Conservation (phyloP, 106 monocot genomes). For the Narthecium ossifragum region DNA sequence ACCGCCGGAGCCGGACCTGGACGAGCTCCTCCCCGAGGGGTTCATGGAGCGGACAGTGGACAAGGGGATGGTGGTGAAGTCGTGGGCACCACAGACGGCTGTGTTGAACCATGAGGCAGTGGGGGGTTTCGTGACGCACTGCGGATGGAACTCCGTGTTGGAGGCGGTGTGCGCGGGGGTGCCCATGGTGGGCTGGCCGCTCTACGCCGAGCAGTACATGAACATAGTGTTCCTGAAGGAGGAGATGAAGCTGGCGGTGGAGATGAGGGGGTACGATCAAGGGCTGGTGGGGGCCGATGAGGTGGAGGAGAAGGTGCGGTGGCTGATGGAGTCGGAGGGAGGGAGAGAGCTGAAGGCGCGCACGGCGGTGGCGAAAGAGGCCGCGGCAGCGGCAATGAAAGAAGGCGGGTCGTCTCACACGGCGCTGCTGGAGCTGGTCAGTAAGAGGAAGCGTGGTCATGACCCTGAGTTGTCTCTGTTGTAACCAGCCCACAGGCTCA, state of each 20-base stretch:
- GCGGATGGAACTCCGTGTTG: conserved; percentile 69
- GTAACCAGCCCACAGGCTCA: too few relatives aligned
- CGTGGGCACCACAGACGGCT: conserved; percentile 60
- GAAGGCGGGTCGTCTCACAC: conserved; percentile 22
- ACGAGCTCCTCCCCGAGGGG: conserved; percentile 42
- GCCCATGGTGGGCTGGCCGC: conserved; percentile 63
- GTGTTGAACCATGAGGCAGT: conserved; percentile 46
- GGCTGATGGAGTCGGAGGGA: conserved; percentile 52
- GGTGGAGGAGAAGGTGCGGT: conserved; percentile 46
- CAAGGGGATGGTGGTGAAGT: conserved; percentile 44
- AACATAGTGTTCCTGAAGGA: conserved; percentile 52
- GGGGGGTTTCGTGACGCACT: conserved; percentile 71
- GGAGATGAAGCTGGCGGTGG: conserved; percentile 30
- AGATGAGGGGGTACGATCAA: conserved; percentile 32
- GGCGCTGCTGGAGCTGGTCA: conserved; percentile 20
- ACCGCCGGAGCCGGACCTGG: conserved; percentile 34
- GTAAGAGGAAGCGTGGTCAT: too few relatives aligned
- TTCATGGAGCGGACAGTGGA: conserved; percentile 46
- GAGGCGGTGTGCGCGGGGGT: conserved; percentile 55
- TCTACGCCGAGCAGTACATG: conserved; percentile 71
- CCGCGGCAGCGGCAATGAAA: conserved; percentile 11
- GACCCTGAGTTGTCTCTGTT: too few relatives aligned
- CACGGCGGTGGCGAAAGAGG: conserved; percentile 17
- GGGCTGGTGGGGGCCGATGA: conserved; percentile 39
- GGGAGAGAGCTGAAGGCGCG: conserved; percentile 26